These are phyloP conservation scores for Bertia moriformis DNA, from an alignment of 2,329 filamentous ascomycete genomes.

Conservation along the genomic window DNA sequence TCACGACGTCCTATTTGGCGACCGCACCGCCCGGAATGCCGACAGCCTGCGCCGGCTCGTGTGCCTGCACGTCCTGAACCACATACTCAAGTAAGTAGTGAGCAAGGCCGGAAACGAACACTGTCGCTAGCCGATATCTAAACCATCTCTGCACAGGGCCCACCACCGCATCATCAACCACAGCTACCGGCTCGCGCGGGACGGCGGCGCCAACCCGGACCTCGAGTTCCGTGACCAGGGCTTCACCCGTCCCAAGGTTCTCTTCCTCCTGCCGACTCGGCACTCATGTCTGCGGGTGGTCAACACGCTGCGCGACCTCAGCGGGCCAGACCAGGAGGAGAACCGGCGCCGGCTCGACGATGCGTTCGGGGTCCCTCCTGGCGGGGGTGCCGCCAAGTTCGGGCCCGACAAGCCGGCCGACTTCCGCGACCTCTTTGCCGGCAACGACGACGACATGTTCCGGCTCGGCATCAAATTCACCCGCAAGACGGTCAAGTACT, in stretches of 20 bases:
- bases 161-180: constrained; percentile 86
- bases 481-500: constrained; percentile 87
- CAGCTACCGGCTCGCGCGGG: constrained; percentile 62
- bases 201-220: too few relatives aligned
- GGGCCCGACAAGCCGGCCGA: constrained; percentile 67
- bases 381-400: constrained; percentile 55
- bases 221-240: constrained; percentile 80
- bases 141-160: too few relatives aligned
- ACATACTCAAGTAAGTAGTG: constrained; percentile 62
- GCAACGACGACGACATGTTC: constrained; percentile 96
- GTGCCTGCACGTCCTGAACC: constrained; percentile 81
- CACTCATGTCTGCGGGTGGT: constrained; percentile 71
- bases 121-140: neutral
- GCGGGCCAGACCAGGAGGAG: constrained; percentile 78
- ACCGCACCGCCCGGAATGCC: constrained; percentile 57
- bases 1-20: constrained; percentile 64
- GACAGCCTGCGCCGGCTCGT: constrained; percentile 54
- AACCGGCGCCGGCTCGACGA: constrained; percentile 88
- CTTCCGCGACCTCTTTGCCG: constrained; percentile 77
- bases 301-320: constrained; percentile 61
- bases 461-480: constrained; percentile 92
- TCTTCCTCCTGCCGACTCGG: constrained; percentile 79
- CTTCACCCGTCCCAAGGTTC: constrained; percentile 83
- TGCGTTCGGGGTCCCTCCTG: constrained; percentile 27
- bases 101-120: too few relatives aligned